A percentile compares a stretch with the other conserved stretches of the same genome.
Conservation (phyloP, 2,329 filamentous ascomycete species). For the Mycocentrospora acerina region DNA sequence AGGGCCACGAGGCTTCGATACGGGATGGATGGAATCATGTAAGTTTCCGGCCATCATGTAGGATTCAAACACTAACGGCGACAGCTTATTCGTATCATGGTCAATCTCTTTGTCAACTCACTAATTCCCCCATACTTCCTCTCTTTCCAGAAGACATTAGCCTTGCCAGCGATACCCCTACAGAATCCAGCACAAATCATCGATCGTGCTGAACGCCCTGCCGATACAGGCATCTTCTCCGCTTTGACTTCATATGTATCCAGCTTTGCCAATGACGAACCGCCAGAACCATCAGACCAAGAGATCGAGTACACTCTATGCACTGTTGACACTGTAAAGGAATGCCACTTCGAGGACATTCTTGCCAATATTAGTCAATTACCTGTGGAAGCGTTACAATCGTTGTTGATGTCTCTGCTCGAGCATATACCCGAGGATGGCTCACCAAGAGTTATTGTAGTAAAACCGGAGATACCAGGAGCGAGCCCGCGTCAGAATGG, state of each 20-base stretch:
- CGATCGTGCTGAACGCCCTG: conserved; percentile 75
- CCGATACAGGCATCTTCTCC: conserved; percentile 85
- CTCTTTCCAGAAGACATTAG: conserved; percentile 63
- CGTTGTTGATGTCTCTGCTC: conserved; percentile 72
- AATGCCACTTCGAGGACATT: conserved; percentile 80
- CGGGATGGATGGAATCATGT: conserved; percentile 77
- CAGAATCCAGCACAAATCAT: conserved; percentile 92
- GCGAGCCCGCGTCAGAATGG: conserved; percentile 62
- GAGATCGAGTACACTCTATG: conserved; percentile 94
- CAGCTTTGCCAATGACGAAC: conserved; percentile 98
- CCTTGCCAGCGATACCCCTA: conserved; percentile 79
- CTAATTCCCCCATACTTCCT: conserved; percentile 80
- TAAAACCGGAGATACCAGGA: conserved; percentile 80
- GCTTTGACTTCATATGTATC: conserved; percentile 95
- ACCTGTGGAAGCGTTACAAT: conserved; percentile 59
- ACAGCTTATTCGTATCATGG: conserved; percentile 84
- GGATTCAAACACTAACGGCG: conserved; percentile 42
- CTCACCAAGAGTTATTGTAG: conserved; percentile 77
- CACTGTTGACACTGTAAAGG: conserved; percentile 90
- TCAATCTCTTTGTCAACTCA: conserved; percentile 95
- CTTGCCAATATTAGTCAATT: conserved; percentile 78
- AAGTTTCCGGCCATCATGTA: conserved; percentile 40
- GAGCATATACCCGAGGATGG: conserved; percentile 85
- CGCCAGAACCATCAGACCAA: conserved; percentile 94
- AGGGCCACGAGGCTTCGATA: conserved; percentile 78